phyloP scores from a whole-genome alignment of 345 rosid genomes.

The Barbarea vulgaris region DNA sequence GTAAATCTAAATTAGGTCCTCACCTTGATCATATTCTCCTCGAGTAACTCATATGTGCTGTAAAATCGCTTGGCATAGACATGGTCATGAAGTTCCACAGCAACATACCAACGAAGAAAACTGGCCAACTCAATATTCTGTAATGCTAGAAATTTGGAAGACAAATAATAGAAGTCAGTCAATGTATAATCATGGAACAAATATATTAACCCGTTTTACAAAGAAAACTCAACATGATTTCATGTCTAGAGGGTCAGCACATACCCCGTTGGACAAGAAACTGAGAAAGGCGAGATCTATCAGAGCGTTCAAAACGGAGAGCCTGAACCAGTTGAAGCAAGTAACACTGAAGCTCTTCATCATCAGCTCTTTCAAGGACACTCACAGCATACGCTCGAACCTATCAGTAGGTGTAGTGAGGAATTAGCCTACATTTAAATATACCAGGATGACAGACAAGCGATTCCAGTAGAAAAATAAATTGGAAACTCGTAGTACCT shows the following conservation, averaged over 20 bases:
- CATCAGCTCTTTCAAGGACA: slow-evolving; percentile 97
- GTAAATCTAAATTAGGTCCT: slow-evolving; percentile 25
- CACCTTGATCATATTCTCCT: slow-evolving; percentile 79
- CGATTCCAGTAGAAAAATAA: neutral
- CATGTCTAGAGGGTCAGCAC: slow-evolving; percentile 37
- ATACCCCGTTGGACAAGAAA: slow-evolving; percentile 93
- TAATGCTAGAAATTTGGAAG: slow-evolving; percentile 62
- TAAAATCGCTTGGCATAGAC: slow-evolving; percentile 78
- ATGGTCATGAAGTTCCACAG: slow-evolving; percentile 91
- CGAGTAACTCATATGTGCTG: slow-evolving; percentile 74
- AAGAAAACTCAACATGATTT: slow-evolving; percentile 11
- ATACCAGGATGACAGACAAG: slow-evolving; percentile 10
- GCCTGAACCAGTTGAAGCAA: slow-evolving; percentile 99
- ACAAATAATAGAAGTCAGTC: slow-evolving; percentile 35
- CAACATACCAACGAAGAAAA: slow-evolving; percentile 95
- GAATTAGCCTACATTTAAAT: slow-evolving; percentile 24
- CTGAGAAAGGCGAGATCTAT: slow-evolving; percentile 90
- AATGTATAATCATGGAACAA: slow-evolving; percentile 7
- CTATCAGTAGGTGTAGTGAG: slow-evolving; percentile 48
- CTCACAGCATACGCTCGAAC: slow-evolving; percentile 99
- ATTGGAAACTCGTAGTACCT: slow-evolving; percentile 50
- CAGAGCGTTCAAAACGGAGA: slow-evolving; percentile 95
- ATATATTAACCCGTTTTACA: slow-evolving; percentile 15
- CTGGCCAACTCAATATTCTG: slow-evolving; percentile 89
- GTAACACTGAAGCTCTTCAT: slow-evolving; percentile 98